Base-by-base conservation (phyloP, 768 basidiomycete species). In the Mycena filopes region DNA sequence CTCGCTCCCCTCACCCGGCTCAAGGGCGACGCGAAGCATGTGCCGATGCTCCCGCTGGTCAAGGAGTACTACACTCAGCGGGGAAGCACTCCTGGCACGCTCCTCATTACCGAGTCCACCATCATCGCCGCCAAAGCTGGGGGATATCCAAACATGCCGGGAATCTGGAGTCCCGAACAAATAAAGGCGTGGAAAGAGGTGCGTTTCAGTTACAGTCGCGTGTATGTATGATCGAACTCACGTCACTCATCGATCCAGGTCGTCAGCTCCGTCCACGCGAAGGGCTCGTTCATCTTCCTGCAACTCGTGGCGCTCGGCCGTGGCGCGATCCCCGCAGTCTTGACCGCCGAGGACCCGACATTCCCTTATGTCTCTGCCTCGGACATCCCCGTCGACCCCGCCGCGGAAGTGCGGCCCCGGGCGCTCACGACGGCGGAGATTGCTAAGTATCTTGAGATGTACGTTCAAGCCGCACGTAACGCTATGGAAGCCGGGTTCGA, bases 241-340 rank as follows among this genome's bases (percentile, higher is more conserved):
- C n/a, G n/a, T n/a, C n/a, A n/a, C n/a, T n/a, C n/a, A n/a, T n/a
- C n/a, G n/a, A n/a, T n/a, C 33, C 40, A 80, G 80, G 72, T 89
- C 28, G 81, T 80, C 29, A 79, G 82, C 11, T 78, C 78, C 0
- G 85, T 87, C 0, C 86, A 87, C 69, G 78, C 78, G 8, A 78
- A 83, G 46, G 82, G 82, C 4, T 83, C 79, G 0, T 81, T 77
- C 70, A 80, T 84, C 58, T 81, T 76, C 65, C 45, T 78, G 7
- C 85, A 87, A 67, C 71, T 83, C 2, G 83, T 84, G 74, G 85
- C 85, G 0, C 69, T 85, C 4, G 84, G 82, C 0, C 80, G 81
- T 7, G 62, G 68, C 0, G 76, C 78, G 9, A 45, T 63, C 12
- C 50, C 68, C 15, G 50, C 58, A 0, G 36, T 74, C 13, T 71